Base-by-base conservation (phyloP, 2,329 filamentous ascomycete genomes). In the Xylariaceae sp. region DNA sequence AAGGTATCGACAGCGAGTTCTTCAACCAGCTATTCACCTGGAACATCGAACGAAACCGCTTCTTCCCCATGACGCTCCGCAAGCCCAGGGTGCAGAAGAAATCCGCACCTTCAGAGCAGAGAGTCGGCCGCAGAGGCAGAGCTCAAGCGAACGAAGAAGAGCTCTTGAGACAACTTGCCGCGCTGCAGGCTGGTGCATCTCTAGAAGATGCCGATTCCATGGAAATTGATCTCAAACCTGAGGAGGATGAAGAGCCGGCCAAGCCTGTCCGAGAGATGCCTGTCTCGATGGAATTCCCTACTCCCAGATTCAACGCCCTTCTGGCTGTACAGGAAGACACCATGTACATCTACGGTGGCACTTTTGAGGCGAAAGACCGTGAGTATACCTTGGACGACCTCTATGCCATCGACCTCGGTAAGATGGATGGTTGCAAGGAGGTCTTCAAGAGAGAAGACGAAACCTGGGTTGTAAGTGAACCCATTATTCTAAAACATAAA, bases 321-420 rank as follows among this genome's bases (percentile, higher is more conserved):
- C 77, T 97, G 45, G 86, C 93, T 0, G 90, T 97, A 0, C 92
- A 97, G 74, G 90, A 92, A 65, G 94, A 99, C 72, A 86, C 90
- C 7, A 80, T 97, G 0, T 99, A 93, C 75, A 90, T 97, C 56
- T 97, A 95, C 70, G 92, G 94, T 35, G 94, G 94, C 15, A 99
- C 93, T 0, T 97, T 89, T 69, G 94, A 99, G 72, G 94, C 96
- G 72, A 93, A 90, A 15, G 94, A 99, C 69, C 84, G 90, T 18
- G 94, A 99, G 74, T 96, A 89, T 69, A 97, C 92, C 0, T 96
- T 97, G 74, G 92, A 97, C 67, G 94, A 99, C 69, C 80, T 99
- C 74, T 95, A 95, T 75, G 88, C 91, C 1, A 86, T 97, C 61
- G 92, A 99, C 69, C 80, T 99, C n/a, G 92, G 88, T 61, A 97